Evolutionary conservation across 306 rosid species (phyloP).

Genomic region (Herpetospermum pedunculosum): DNA sequence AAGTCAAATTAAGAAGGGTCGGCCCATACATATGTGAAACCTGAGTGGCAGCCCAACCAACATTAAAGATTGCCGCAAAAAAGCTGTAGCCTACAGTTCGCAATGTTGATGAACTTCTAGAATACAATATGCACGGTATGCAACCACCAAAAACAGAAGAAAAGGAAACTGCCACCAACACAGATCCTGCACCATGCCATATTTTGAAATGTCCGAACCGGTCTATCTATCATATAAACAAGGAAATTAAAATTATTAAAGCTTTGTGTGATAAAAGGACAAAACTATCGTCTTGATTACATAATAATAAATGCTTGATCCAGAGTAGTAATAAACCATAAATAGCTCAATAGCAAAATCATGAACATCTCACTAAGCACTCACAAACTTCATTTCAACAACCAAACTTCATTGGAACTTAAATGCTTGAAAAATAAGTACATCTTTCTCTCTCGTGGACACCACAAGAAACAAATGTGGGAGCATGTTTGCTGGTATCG

Average conservation of each 20-base stretch:
- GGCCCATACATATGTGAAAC: slow-evolving; percentile 82
- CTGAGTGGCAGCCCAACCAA: slow-evolving; percentile 98
- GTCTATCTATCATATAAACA: slow-evolving; percentile 61
- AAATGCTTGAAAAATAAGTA: background rate
- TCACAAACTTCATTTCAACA: background rate
- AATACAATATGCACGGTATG: slow-evolving; percentile 55
- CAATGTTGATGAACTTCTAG: slow-evolving; percentile 36
- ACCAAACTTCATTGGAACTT: background rate
- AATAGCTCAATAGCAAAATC: background rate
- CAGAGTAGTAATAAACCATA: background rate
- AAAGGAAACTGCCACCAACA: slow-evolving; percentile 89
- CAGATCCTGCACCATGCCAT: slow-evolving; percentile 98
- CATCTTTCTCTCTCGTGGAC: background rate
- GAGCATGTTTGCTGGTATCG: too few relatives aligned
- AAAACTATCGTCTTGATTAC: background rate
- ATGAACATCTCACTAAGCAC: background rate
- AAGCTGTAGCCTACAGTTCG: slow-evolving; percentile 73
- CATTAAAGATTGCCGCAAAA: slow-evolving; percentile 84
- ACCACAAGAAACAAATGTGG: background rate
- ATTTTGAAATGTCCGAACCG: slow-evolving; percentile 89
- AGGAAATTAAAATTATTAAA: slow-evolving; percentile 10
- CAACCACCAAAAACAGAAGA: slow-evolving; percentile 95
- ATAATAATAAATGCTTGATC: background rate
- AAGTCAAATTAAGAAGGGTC: slow-evolving; percentile 3
- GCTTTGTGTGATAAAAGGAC: background rate